Evolutionary conservation across 768 basidiomycete species (phyloP).

Genomic region (Termitomyces sp.): DNA sequence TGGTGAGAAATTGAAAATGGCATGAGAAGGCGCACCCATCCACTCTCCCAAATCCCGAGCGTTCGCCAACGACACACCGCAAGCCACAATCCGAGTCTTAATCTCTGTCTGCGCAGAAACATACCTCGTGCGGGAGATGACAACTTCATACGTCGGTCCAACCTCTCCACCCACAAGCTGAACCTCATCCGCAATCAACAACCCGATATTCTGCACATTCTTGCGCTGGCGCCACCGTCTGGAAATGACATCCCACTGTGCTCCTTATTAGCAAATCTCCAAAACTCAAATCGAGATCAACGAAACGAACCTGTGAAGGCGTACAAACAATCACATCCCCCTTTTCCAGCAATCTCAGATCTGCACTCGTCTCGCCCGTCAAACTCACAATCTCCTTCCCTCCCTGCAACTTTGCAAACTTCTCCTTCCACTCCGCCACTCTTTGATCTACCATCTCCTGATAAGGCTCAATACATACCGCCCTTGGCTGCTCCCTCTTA

Average conservation of each 20-base stretch:
- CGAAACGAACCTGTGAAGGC: constrained; percentile 64
- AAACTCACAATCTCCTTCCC: constrained; percentile 92
- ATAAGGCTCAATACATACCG: constrained; percentile 94
- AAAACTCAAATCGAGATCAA: constrained; percentile 4
- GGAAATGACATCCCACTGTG: constrained; percentile 91
- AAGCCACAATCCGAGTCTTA: constrained; percentile 92
- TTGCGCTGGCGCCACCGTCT: constrained; percentile 95
- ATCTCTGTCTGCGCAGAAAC: constrained; percentile 90
- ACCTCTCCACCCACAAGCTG: constrained; percentile 93
- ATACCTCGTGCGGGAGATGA: constrained; percentile 95
- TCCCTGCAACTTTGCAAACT: constrained; percentile 78
- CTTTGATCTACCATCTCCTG: constrained; percentile 96
- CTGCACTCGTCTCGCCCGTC: constrained; percentile 92
- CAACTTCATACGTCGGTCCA: constrained; percentile 94
- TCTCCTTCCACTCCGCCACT: constrained; percentile 82
- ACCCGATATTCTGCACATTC: constrained; percentile 89
- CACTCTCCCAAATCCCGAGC: constrained; percentile 95
- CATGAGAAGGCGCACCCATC: constrained; percentile 92
- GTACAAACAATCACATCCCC: constrained; percentile 94
- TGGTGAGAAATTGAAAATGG: constrained; percentile 97
- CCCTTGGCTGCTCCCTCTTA: constrained; percentile 71
- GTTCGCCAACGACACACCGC: constrained; percentile 92
- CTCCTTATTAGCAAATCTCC: background rate
- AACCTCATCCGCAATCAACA: constrained; percentile 93
- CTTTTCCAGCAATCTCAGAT: constrained; percentile 83